These are phyloP conservation scores for Backusella morwellensis DNA, from an alignment of 192 early-diverging fungal species.

Conservation along the genomic window DNA sequence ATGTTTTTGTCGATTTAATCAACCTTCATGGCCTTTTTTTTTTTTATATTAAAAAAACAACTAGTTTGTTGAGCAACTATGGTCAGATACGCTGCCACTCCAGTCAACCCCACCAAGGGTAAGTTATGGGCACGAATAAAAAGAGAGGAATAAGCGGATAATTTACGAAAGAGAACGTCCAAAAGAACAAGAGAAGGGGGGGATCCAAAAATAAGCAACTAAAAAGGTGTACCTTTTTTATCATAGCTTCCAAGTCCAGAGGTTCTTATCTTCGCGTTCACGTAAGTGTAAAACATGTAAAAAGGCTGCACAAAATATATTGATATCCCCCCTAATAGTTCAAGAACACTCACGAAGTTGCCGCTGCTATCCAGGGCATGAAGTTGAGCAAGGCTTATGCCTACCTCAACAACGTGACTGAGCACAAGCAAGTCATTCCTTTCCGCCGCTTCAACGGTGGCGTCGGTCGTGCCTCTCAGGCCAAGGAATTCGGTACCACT, in stretches of 20 bases:
- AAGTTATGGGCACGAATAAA: conserved; percentile 21
- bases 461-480: conserved; percentile 94
- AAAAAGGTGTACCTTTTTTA: not conserved
- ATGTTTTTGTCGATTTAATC: not conserved
- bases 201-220: not conserved
- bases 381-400: conserved; percentile 85
- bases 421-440: conserved; percentile 93
- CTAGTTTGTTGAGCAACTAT: conserved; percentile 41
- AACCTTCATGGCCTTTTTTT: not conserved
- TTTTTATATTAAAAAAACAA: not conserved
- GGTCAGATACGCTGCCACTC: conserved; percentile 78
- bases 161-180: not conserved
- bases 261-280: conserved; percentile 90
- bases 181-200: not conserved
- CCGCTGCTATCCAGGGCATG: conserved; percentile 86
- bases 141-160: not conserved
- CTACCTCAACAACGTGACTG: conserved; percentile 91
- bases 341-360: conserved; percentile 98
- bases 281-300: conserved; percentile 22
- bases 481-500: conserved; percentile 83
- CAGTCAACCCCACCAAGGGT: conserved; percentile 72
- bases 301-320: not conserved
- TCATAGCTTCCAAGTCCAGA: conserved; percentile 78
- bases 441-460: conserved; percentile 95
- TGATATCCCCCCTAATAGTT: conserved; percentile 39